A percentile compares a stretch with the other conserved stretches of the same genome.
phyloP scores from a whole-genome alignment of 179 eudicot genomes.

The Spergularia azorica region DNA sequence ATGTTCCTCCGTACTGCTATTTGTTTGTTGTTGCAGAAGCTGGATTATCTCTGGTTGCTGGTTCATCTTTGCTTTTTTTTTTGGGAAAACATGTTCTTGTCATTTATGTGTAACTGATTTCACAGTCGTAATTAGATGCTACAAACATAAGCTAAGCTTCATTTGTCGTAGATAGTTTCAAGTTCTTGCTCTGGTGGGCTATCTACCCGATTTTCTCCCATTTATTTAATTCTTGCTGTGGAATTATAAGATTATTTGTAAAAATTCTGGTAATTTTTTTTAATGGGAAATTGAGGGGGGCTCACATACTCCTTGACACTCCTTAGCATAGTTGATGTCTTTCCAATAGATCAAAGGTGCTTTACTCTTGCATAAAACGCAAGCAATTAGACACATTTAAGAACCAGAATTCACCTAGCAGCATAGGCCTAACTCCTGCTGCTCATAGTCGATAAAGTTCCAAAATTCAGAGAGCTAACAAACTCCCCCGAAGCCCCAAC shows the following conservation, averaged over 20 bases:
- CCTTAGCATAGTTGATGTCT: no score
- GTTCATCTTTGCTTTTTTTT: no score
- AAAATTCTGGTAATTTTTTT: not conserved
- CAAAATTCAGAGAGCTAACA: not conserved
- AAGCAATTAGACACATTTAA: not conserved
- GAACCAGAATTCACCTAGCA: no score
- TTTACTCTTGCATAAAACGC: not conserved
- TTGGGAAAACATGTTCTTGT: no score
- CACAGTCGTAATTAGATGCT: not conserved
- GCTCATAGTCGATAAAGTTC: not conserved
- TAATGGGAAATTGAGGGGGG: no score
- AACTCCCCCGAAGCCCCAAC: not conserved
- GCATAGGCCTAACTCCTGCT: not conserved
- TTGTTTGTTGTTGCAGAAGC: no score
- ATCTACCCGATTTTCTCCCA: slow-evolving; percentile 5
- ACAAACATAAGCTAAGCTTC: not conserved
- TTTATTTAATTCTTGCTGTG: slow-evolving; percentile 10
- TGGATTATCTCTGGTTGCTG: no score
- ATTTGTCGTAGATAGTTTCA: not conserved
- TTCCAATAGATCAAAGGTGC: no score
- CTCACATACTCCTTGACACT: not conserved
- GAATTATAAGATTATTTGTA: not conserved
- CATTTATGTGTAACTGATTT: not conserved
- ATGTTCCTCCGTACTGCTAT: no score
- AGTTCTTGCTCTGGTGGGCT: not conserved